A percentile compares a stretch with the other conserved stretches of the same genome.
phyloP scores from a whole-genome alignment of 1,284 basidiomycete genomes.

The Afroboletus lepidellus region DNA sequence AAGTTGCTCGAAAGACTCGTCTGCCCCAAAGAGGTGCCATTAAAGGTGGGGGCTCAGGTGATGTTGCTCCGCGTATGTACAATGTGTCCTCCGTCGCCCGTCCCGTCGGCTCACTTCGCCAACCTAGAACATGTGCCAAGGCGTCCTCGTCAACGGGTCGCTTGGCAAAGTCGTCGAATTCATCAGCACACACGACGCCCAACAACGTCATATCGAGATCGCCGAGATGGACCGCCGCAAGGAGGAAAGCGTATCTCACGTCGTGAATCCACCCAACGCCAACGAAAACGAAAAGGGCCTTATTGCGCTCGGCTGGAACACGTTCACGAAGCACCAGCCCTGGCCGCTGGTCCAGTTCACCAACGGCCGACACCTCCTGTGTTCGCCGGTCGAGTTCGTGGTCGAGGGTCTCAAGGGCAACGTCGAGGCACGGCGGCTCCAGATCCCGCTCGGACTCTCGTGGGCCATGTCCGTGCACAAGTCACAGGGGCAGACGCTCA shows the following conservation, averaged over 20 bases:
- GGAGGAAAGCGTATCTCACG: conserved; percentile 3
- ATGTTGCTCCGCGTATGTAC: conserved; percentile 74
- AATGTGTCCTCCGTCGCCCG: background rate
- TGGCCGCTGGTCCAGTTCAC: conserved; percentile 62
- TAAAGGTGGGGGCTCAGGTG: conserved; percentile 49
- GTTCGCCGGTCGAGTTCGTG: conserved; percentile 52
- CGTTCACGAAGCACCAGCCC: conserved; percentile 28
- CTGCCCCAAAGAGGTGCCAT: conserved; percentile 30
- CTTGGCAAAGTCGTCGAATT: conserved; percentile 81
- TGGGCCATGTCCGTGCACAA: conserved; percentile 89
- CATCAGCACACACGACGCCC: conserved; percentile 41
- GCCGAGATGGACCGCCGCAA: conserved; percentile 30
- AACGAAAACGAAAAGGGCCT: conserved; percentile 11
- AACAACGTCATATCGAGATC: conserved; percentile 39
- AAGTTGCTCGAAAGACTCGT: conserved; percentile 32
- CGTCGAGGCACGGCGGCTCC: conserved; percentile 48
- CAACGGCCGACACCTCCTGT: conserved; percentile 41
- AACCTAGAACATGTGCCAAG: conserved; percentile 48
- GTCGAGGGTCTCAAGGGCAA: conserved; percentile 50
- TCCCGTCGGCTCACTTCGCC: background rate
- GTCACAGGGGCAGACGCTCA: conserved; percentile 80
- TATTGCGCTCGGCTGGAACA: conserved; percentile 19
- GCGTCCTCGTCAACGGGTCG: conserved; percentile 82
- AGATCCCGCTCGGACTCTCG: conserved; percentile 76
- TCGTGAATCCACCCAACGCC: conserved; percentile 15